Conservation (phyloP, 208 protist species). For the Trypanosoma melophagium region DNA sequence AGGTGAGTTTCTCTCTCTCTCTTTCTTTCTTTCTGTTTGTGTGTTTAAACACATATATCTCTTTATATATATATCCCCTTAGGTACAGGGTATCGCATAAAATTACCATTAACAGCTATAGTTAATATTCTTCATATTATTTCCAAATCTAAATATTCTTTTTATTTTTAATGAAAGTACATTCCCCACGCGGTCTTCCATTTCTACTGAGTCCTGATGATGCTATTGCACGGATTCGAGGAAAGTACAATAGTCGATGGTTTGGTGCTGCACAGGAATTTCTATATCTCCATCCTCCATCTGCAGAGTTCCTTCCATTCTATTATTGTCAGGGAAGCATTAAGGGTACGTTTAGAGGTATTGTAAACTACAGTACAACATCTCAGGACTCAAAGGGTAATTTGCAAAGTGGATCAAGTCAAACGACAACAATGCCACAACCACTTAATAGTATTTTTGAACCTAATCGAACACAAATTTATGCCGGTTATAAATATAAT, state of each 20-base stretch:
- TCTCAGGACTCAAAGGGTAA: slow-evolving; percentile 28
- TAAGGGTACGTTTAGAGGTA: slow-evolving; percentile 53
- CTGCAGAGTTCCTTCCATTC: slow-evolving; percentile 87
- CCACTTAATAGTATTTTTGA: slow-evolving; percentile 64
- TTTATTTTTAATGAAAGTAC: slow-evolving; percentile 25
- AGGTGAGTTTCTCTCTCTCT: no score
- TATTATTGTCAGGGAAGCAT: slow-evolving; percentile 77
- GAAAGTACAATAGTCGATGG: slow-evolving; percentile 67
- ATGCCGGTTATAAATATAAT: slow-evolving; percentile 92
- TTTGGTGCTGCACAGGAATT: slow-evolving; percentile 70
- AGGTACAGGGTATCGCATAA: no score
- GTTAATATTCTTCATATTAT: no score
- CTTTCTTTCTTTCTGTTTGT: no score
- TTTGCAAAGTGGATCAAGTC: slow-evolving; percentile 25
- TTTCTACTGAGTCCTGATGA: slow-evolving; percentile 60
- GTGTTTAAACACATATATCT: no score
- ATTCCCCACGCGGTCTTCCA: slow-evolving; percentile 67
- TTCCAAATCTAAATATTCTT: background rate
- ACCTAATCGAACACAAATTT: slow-evolving; percentile 78
- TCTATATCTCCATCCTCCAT: slow-evolving; percentile 45
- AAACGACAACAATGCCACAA: slow-evolving; percentile 49
- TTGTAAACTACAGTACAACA: slow-evolving; percentile 45
- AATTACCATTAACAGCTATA: no score
- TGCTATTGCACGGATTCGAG: slow-evolving; percentile 37
- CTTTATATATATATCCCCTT: no score